A percentile compares a stretch with the other conserved stretches of the same genome.
Evolutionary conservation across 2,329 filamentous ascomycete genomes (phyloP).

Genomic region (Neopestalotiopsis sp.): DNA sequence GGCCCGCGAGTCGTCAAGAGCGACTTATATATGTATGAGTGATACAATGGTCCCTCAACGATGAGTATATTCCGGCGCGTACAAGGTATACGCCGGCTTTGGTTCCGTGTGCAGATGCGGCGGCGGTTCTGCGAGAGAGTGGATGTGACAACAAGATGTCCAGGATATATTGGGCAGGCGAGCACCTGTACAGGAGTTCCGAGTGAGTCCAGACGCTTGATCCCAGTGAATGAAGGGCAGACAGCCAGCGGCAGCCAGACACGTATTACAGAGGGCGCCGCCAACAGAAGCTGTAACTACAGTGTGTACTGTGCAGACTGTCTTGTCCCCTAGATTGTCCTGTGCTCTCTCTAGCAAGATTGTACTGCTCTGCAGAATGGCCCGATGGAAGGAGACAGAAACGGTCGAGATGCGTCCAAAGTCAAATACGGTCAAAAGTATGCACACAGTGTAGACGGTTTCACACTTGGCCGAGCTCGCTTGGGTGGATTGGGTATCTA

Average conservation of each 20-base stretch:
- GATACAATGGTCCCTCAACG: not conserved
- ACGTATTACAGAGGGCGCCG: not conserved
- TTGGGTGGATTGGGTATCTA: no score
- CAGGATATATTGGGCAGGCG: conserved; percentile 15
- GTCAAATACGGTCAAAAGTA: no score
- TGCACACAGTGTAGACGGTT: no score
- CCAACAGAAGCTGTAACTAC: not conserved
- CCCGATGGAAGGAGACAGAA: no score
- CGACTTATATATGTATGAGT: conserved; percentile 7
- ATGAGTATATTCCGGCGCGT: not conserved
- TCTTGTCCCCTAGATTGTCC: not conserved
- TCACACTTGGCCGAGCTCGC: no score
- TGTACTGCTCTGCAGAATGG: no score
- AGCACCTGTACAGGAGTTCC: not conserved
- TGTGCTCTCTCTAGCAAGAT: not conserved
- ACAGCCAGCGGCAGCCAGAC: not conserved
- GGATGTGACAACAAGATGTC: conserved; percentile 3
- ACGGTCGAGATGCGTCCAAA: no score
- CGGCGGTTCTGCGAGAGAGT: conserved; percentile 7
- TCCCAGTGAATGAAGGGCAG: not conserved
- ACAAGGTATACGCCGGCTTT: not conserved
- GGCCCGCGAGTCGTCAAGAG: not conserved
- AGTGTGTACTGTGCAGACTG: not conserved
- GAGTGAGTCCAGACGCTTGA: not conserved
- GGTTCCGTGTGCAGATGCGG: not conserved